phyloP scores from a whole-genome alignment of 257 asterid genomes.

The Cordia subcordata region DNA sequence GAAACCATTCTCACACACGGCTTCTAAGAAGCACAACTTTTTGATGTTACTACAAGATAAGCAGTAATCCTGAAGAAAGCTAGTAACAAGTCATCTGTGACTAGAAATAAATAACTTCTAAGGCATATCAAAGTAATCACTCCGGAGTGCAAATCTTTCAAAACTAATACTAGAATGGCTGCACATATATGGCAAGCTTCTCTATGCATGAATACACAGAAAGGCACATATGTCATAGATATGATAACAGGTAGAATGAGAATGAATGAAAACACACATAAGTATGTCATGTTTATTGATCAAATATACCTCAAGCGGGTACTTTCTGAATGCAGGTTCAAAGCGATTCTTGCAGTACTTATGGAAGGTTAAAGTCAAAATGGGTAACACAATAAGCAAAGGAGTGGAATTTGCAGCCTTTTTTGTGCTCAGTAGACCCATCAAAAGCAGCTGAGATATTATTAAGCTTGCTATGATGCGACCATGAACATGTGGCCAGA shows the following conservation, averaged over 20 bases:
- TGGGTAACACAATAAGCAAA: conserved; percentile 63
- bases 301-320: conserved; percentile 81
- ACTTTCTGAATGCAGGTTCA: conserved; percentile 87
- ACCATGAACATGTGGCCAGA: conserved; percentile 94
- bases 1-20: no score
- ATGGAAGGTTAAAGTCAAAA: conserved; percentile 74
- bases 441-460: conserved; percentile 78
- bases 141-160: background rate
- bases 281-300: background rate
- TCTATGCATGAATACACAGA: no score
- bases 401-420: conserved; percentile 89
- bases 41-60: no score
- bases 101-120: no score
- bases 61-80: no score
- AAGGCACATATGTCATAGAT: background rate
- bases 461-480: conserved; percentile 84
- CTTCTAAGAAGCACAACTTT: no score
- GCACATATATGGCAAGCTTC: no score
- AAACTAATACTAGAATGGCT: background rate
- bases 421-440: conserved; percentile 85
- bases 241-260: no score
- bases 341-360: conserved; percentile 90
- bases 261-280: background rate
- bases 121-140: no score
- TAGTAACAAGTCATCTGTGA: no score